Evolutionary conservation across 495 filamentous ascomycete species (phyloP).

Genomic region (Chaetomium cochliodes): DNA sequence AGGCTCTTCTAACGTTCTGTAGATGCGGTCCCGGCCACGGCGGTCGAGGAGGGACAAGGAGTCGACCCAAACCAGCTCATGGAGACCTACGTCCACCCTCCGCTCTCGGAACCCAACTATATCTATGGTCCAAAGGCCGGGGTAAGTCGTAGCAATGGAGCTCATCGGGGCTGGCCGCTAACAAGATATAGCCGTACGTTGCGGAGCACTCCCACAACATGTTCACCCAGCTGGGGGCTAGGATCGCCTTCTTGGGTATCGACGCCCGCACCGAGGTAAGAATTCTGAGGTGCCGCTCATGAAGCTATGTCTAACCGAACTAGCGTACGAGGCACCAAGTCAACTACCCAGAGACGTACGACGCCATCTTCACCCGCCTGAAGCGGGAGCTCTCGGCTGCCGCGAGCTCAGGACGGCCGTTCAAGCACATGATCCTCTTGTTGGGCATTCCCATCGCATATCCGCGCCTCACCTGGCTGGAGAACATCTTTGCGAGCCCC

Average conservation of each 20-base stretch:
- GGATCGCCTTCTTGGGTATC: conserved; percentile 81
- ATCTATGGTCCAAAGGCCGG: conserved; percentile 76
- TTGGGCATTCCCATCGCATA: conserved; percentile 94
- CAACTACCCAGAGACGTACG: conserved; percentile 87
- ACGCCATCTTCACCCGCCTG: conserved; percentile 72
- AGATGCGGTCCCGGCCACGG: conserved; percentile 31
- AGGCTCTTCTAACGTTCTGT: conserved; percentile 5
- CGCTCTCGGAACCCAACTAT: conserved; percentile 64
- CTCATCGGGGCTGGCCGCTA: conserved; percentile 20
- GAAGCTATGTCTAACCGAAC: conserved; percentile 13
- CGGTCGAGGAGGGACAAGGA: conserved; percentile 44
- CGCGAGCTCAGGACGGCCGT: conserved; percentile 51
- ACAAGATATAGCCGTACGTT: conserved; percentile 59
- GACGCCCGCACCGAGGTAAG: conserved; percentile 77
- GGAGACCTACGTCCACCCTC: conserved; percentile 66
- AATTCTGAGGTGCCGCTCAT: background rate
- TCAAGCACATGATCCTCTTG: conserved; percentile 81
- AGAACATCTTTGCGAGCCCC: conserved; percentile 82
- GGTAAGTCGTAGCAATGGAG: conserved; percentile 20
- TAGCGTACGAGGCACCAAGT: conserved; percentile 83
- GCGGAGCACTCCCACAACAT: conserved; percentile 76
- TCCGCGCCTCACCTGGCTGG: conserved; percentile 89
- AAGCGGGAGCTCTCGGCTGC: conserved; percentile 59
- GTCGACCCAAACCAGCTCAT: conserved; percentile 65
- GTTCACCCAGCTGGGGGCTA: conserved; percentile 78